Evolutionary conservation across 805 yeast genomes (phyloP), one percentile per base, ranked within the genome.

Genomic region (Lipomyces starkeyi): DNA sequence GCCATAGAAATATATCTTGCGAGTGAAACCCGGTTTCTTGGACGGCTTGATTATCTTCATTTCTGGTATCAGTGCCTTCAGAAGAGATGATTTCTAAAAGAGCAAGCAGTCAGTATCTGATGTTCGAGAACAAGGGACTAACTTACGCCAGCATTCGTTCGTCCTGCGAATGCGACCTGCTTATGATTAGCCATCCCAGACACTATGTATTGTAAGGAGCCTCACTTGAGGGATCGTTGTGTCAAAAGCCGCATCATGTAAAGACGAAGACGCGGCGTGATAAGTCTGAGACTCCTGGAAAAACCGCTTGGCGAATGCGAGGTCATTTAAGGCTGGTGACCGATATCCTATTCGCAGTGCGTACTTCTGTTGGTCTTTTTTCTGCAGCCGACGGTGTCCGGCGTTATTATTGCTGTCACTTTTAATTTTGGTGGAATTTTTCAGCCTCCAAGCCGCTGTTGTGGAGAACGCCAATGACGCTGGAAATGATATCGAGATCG

Each of bases 101-200:
- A 29, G 22, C 9, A 8, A 11, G 22, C 22, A 11, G 34, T 40
- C 27, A 25, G 57, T 7, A 29, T 13, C 55, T 17, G 27, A 8
- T 29, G 25, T 6, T 13, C 8, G 35, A 11, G 13, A 20, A 20
- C 22, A 20, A 17, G 13, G 32, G 25, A 13, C 40, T 37, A 25
- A 60, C 63, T 35, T 55, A 64, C 67, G 3, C 70, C 70, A 34
- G 68, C 67, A 29, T 67, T 67, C 9, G 71, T 67, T 32, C 71
- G 55, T 20, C 71, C 71, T n/a, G 63, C 49, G 14, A 67, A 61
- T 9, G 68, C 71, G 34, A 62, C 43, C 66, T 66, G 59, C 14
- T 14, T n/a, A 6, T 20, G 59, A 17, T 35, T 11, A 57, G 37
- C 49, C 20, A n/a, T 29, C 49, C 20, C 59, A 34, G 49, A 2